Evolutionary conservation across 1,284 basidiomycete species (phyloP).

Genomic region (Apiotrichum laibachii): DNA sequence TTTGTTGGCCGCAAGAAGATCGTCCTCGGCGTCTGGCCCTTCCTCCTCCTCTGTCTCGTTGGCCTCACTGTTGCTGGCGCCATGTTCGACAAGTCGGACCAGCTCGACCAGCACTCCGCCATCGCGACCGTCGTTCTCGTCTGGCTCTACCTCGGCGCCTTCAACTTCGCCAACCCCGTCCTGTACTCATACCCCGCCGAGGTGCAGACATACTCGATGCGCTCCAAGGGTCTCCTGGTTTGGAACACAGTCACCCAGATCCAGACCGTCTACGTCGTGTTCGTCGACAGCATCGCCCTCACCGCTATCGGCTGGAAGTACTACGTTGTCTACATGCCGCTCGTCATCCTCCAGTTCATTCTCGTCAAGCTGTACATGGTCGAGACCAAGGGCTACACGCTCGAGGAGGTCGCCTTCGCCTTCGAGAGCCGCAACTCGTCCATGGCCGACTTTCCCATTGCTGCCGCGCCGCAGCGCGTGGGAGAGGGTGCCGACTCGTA

Average conservation of each 20-base stretch:
- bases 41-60: constrained; percentile 39
- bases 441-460: not conserved
- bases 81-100: constrained; percentile 36
- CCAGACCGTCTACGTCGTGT: constrained; percentile 24
- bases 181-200: constrained; percentile 50
- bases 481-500: too few species aligned
- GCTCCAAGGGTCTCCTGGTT: constrained; percentile 50
- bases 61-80: constrained; percentile 45
- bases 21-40: constrained; percentile 48
- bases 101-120: constrained; percentile 31
- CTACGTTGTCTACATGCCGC: constrained; percentile 39
- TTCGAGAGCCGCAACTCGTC: constrained; percentile 31
- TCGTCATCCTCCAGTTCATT: constrained; percentile 34
- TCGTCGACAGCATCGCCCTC: constrained; percentile 49
- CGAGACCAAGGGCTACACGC: constrained; percentile 49
- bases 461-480: too few species aligned
- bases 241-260: constrained; percentile 50
- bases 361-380: constrained; percentile 44
- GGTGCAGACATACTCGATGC: constrained; percentile 50
- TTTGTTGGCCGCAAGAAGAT: constrained; percentile 44
- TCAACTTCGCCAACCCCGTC: constrained; percentile 49
- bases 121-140: constrained; percentile 48
- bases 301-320: constrained; percentile 47
- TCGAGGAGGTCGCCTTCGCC: constrained; percentile 47
- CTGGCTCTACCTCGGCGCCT: constrained; percentile 50